A percentile compares a stretch with the other conserved stretches of the same genome.
Evolutionary conservation across 148 eudicot species (phyloP).

Genomic region (Persicaria tinctoria): DNA sequence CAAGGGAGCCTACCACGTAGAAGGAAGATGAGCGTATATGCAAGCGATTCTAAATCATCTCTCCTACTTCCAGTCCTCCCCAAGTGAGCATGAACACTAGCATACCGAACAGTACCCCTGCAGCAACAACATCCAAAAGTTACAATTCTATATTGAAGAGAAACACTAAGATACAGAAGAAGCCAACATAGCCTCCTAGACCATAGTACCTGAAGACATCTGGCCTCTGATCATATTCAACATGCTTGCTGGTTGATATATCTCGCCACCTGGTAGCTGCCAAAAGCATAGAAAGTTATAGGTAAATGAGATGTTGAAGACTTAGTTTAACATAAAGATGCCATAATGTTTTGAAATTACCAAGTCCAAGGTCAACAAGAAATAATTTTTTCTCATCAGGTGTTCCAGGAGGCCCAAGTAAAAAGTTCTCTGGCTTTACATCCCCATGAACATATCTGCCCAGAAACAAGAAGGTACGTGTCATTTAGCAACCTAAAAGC

Average conservation of each 20-base stretch:
- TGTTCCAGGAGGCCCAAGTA: conserved; percentile 71
- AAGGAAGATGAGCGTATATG: conserved; percentile 76
- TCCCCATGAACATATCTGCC: conserved; percentile 80
- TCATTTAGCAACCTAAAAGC: neutral
- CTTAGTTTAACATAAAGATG: neutral
- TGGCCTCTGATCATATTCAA: conserved; percentile 77
- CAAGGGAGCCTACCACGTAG: conserved; percentile 79
- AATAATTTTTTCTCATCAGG: conserved; percentile 68
- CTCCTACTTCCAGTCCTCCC: conserved; percentile 75
- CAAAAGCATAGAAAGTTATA: conserved; percentile 6
- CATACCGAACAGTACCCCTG: conserved; percentile 88
- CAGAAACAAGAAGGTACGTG: neutral
- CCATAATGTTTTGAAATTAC: conserved; percentile 21
- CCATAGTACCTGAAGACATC: conserved; percentile 64
- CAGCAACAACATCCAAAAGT: conserved; percentile 13
- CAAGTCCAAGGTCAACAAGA: conserved; percentile 86
- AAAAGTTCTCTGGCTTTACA: conserved; percentile 84
- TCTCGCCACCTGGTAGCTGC: conserved; percentile 70
- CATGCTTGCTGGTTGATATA: conserved; percentile 38
- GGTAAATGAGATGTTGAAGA: conserved; percentile 7
- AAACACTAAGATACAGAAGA: neutral
- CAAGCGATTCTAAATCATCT: conserved; percentile 88
- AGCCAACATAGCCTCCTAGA: neutral
- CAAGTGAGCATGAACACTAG: conserved; percentile 87
- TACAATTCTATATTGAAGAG: neutral